phyloP scores from a whole-genome alignment of 2,329 filamentous ascomycete species.

The Rhynchosporium secalis region DNA sequence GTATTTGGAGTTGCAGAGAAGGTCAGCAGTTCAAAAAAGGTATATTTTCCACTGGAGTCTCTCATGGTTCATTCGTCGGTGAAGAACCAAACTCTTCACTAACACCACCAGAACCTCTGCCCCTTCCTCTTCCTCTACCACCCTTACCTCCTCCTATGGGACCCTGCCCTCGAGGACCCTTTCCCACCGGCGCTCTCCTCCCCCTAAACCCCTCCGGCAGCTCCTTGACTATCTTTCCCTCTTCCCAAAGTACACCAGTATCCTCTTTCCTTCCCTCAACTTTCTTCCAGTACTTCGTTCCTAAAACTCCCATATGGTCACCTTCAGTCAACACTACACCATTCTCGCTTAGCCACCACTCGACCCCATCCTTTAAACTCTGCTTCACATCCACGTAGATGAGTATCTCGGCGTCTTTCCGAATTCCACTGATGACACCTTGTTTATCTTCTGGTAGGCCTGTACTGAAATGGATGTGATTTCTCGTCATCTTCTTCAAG shows the following conservation, averaged over 20 bases:
- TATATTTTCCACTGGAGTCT: neutral
- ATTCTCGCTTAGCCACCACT: constrained; percentile 82
- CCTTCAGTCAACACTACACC: constrained; percentile 70
- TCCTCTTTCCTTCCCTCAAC: constrained; percentile 63
- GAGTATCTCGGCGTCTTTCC: constrained; percentile 72
- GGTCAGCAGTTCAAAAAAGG: neutral
- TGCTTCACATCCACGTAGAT: constrained; percentile 72
- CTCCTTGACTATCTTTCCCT: constrained; percentile 66
- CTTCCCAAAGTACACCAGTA: constrained; percentile 67
- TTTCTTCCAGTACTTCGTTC: constrained; percentile 66
- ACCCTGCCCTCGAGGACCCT: constrained; percentile 39
- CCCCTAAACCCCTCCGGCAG: constrained; percentile 62
- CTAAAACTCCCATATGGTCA: constrained; percentile 61
- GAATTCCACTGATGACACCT: constrained; percentile 75
- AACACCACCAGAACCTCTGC: neutral
- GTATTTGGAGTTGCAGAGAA: neutral
- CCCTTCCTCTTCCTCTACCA: constrained; percentile 1
- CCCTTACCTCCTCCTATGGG: constrained; percentile 10
- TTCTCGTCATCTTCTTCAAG: constrained; percentile 76
- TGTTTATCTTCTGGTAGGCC: constrained; percentile 56
- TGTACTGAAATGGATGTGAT: constrained; percentile 86
- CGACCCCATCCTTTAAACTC: constrained; percentile 60
- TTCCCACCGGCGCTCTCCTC: constrained; percentile 48
- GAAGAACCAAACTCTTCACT: neutral
- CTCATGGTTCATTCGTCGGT: neutral